Evolutionary conservation across 164 flowering plant species (phyloP).

Genomic region (Tetracentron sinense): DNA sequence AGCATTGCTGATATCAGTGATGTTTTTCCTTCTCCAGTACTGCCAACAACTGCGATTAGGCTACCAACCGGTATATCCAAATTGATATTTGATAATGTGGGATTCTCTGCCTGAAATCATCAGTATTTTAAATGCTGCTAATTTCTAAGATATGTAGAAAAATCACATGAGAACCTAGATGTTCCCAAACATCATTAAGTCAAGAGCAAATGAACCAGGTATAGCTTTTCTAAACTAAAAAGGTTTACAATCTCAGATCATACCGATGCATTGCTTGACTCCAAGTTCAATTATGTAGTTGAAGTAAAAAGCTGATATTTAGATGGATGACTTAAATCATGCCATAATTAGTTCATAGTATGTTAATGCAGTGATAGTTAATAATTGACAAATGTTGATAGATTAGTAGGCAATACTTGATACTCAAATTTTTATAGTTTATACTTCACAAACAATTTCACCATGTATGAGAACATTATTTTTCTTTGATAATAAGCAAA

Average conservation of each 20-base stretch:
- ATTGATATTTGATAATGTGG: constrained; percentile 78
- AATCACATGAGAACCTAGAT: neutral
- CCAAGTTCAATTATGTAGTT: too few species aligned
- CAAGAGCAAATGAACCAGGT: neutral
- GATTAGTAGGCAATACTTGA: too few species aligned
- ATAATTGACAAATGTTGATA: too few species aligned
- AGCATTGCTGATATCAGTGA: constrained; percentile 98
- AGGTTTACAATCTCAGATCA: neutral
- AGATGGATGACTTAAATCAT: too few species aligned
- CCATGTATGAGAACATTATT: too few species aligned
- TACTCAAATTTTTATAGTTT: too few species aligned
- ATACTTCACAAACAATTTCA: too few species aligned
- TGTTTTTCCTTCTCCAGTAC: constrained; percentile 99
- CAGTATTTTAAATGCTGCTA: neutral
- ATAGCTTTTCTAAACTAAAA: neutral
- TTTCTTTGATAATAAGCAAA: too few species aligned
- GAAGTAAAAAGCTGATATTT: too few species aligned
- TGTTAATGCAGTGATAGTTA: too few species aligned
- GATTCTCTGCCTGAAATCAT: constrained; percentile 64
- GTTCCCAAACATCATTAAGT: constrained; percentile 1
- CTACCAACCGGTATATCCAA: constrained; percentile 85
- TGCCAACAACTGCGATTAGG: constrained; percentile 91
- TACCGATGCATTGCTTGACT: neutral
- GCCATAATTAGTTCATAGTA: too few species aligned
- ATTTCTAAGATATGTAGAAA: neutral